Conservation (phyloP, 2,329 filamentous ascomycete species). For the Dothiorella sarmentorum region DNA sequence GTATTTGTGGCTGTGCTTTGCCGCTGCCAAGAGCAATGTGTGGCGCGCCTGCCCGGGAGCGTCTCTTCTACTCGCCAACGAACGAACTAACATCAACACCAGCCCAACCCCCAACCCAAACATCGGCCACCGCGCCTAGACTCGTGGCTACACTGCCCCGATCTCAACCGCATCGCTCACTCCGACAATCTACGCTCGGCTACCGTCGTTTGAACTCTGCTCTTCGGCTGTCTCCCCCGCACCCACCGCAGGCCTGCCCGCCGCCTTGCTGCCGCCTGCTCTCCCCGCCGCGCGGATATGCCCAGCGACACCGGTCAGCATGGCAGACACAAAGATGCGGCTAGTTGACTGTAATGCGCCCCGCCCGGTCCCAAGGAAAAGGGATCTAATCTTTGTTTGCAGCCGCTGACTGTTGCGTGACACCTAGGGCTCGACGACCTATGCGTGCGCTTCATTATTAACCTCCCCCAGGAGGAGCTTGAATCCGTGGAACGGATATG, state of each 20-base stretch:
- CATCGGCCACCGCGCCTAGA: conserved; percentile 3
- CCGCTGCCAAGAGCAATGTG: neutral
- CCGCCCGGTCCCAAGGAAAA: too few relatives aligned
- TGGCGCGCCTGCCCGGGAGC: neutral
- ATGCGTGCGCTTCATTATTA: conserved; percentile 96
- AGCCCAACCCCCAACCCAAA: neutral
- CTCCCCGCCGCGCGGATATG: conserved; percentile 50
- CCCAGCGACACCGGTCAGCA: conserved; percentile 57
- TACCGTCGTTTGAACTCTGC: neutral
- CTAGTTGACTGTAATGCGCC: conserved; percentile 77
- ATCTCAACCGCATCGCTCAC: conserved; percentile 3
- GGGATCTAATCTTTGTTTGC: too few relatives aligned
- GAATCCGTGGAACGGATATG: conserved; percentile 89
- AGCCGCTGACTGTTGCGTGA: conserved; percentile 7
- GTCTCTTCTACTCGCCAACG: neutral
- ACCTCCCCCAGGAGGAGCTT: conserved; percentile 87
- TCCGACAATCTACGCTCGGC: neutral
- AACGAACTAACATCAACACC: neutral
- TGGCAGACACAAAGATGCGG: conserved; percentile 76
- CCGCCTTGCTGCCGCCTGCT: neutral
- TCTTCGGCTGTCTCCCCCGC: conserved; percentile 12
- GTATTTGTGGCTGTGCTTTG: too few relatives aligned
- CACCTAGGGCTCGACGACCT: conserved; percentile 92
- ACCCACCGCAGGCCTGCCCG: conserved; percentile 29
- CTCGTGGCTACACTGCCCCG: conserved; percentile 17